Conservation (phyloP, 2,329 filamentous ascomycete genomes). For the Monosporascus ibericus region DNA sequence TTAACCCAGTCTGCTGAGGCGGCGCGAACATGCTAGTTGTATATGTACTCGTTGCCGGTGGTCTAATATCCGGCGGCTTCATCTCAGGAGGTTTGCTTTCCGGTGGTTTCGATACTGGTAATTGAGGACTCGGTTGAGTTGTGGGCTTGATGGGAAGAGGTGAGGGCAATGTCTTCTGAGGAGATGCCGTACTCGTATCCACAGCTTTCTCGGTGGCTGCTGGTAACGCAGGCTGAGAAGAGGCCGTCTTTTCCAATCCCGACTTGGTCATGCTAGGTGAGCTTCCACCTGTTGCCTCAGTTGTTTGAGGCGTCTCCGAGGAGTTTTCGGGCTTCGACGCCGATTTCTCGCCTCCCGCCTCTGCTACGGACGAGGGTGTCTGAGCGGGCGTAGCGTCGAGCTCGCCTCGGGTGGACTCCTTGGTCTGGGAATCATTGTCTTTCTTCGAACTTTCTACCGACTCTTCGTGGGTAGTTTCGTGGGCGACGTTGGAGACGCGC, state of each 20-base stretch:
- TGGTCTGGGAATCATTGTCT: slow-evolving; percentile 14
- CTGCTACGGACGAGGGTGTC: slow-evolving; percentile 1
- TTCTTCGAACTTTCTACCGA: slow-evolving; percentile 12
- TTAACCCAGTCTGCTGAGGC: slow-evolving; percentile 18
- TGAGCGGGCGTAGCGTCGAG: neutral
- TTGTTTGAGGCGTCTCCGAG: neutral
- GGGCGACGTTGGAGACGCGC: slow-evolving; percentile 29
- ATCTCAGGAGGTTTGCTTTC: slow-evolving; percentile 18
- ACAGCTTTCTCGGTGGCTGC: slow-evolving; percentile 4
- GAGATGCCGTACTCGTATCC: neutral
- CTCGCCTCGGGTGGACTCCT: slow-evolving; percentile 4
- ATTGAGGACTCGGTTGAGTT: slow-evolving; percentile 6
- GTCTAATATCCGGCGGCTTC: slow-evolving; percentile 20
- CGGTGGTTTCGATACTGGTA: slow-evolving; percentile 8
- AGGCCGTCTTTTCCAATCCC: neutral
- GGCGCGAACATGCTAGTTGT: slow-evolving; percentile 29
- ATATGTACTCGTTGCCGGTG: slow-evolving; percentile 16
- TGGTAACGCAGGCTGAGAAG: slow-evolving; percentile 3
- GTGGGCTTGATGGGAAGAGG: slow-evolving; percentile 1
- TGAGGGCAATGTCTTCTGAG: slow-evolving; percentile 3
- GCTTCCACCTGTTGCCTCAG: neutral
- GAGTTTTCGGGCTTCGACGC: slow-evolving; percentile 2
- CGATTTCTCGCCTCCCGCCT: slow-evolving; percentile 1
- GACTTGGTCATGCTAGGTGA: neutral
- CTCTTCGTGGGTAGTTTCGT: slow-evolving; percentile 16